A percentile compares a stretch with the other conserved stretches of the same genome.
Conservation (phyloP, 805 yeast genomes). For the Pichia pseudocactophila region DNA sequence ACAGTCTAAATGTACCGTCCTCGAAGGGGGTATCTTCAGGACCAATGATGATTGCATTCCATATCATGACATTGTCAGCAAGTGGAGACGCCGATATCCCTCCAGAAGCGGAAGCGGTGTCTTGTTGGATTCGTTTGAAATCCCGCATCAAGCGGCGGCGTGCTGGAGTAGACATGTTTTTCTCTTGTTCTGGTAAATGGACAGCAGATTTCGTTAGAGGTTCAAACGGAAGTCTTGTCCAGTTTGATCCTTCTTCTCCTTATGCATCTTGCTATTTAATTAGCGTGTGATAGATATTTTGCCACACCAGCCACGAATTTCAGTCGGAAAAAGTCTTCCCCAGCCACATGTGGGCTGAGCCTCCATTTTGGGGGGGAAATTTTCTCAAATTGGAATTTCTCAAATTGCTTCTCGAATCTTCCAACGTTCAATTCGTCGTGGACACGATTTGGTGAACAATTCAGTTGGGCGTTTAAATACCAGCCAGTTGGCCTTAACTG, state of each 20-base stretch:
- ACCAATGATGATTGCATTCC: slow-evolving; percentile 97
- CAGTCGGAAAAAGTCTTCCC: neutral
- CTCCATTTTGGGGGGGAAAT: neutral
- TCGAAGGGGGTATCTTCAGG: slow-evolving; percentile 97
- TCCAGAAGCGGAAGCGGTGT: slow-evolving; percentile 64
- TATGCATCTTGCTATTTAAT: no score
- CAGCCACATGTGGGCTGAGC: neutral
- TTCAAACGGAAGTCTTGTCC: no score
- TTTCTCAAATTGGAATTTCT: neutral
- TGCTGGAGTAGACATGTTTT: slow-evolving; percentile 98
- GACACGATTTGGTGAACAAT: neutral
- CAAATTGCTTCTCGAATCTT: neutral
- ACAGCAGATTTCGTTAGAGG: no score
- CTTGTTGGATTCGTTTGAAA: slow-evolving; percentile 96
- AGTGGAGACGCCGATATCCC: slow-evolving; percentile 97
- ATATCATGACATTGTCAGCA: slow-evolving; percentile 94
- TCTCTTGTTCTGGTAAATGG: neutral
- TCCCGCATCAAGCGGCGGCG: slow-evolving; percentile 98
- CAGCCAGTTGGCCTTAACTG: neutral
- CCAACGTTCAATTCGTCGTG: no score
- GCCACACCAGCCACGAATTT: neutral
- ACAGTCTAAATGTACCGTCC: slow-evolving; percentile 89
- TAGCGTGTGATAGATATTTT: no score
- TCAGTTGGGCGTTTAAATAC: neutral
- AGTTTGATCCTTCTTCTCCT: no score